These are phyloP conservation scores for Lachancea sp. DNA, from an alignment of 805 yeast genomes.

Conservation along the genomic window DNA sequence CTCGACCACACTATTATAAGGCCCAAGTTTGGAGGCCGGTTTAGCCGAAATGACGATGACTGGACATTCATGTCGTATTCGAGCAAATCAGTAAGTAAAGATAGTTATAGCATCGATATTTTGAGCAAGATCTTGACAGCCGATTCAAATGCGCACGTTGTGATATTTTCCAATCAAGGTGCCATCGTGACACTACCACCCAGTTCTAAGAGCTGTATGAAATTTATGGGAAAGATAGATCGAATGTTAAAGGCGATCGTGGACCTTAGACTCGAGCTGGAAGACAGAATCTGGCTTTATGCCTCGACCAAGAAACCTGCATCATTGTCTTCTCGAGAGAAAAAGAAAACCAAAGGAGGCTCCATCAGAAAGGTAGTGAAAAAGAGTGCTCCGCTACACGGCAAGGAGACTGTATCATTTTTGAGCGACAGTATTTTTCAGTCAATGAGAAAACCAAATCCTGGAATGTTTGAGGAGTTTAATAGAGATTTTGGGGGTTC, in stretches of 20 bases:
- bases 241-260: constrained; percentile 32
- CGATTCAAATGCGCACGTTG: constrained; percentile 38
- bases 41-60: constrained; percentile 55
- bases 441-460: constrained; percentile 61
- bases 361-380: constrained; percentile 1
- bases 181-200: constrained; percentile 34
- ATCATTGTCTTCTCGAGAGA: constrained; percentile 13
- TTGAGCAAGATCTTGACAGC: neutral
- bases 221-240: constrained; percentile 39
- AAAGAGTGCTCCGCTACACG: neutral
- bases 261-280: constrained; percentile 20
- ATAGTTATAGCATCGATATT: constrained; percentile 4
- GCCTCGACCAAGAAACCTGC: constrained; percentile 58
- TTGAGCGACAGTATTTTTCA: constrained; percentile 14
- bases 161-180: constrained; percentile 85
- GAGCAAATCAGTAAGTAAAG: constrained; percentile 2
- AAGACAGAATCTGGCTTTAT: constrained; percentile 41
- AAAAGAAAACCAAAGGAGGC: constrained; percentile 1
- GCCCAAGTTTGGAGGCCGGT: constrained; percentile 44
- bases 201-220: constrained; percentile 30
- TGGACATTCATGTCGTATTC: constrained; percentile 63
- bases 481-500: constrained; percentile 33
- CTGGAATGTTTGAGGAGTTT: constrained; percentile 70
- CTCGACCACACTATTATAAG: constrained; percentile 72
- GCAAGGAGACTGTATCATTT: neutral